Evolutionary conservation across 2,329 filamentous ascomycete species (phyloP).

Genomic region (Geosmithia flava): DNA sequence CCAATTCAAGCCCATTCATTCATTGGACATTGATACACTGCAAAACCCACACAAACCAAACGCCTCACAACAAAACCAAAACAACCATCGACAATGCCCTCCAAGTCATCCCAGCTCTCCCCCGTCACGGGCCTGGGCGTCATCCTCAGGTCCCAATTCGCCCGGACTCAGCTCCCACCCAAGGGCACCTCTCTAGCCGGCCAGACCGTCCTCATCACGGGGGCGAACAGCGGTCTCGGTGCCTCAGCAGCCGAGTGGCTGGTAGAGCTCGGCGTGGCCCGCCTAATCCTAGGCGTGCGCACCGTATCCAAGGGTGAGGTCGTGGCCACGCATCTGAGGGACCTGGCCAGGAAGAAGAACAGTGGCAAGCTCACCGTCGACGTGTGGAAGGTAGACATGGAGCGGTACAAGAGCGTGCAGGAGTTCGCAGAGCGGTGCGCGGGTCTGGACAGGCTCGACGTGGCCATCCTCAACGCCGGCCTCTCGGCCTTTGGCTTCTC

Average conservation of each 20-base stretch:
- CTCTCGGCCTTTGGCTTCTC: conserved; percentile 11
- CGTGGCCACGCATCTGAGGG: neutral
- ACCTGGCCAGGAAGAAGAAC: neutral
- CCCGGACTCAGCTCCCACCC: conserved; percentile 9
- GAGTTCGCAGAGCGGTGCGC: conserved; percentile 7
- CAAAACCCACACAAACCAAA: no score
- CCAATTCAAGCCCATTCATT: no score
- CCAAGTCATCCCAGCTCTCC: neutral
- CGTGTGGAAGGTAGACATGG: conserved; percentile 12
- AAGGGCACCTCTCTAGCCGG: conserved; percentile 13
- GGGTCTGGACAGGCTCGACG: conserved; percentile 24
- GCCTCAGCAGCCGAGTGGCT: neutral
- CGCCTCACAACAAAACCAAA: no score
- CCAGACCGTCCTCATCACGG: conserved; percentile 13
- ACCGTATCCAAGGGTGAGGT: conserved; percentile 5
- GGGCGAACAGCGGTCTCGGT: neutral
- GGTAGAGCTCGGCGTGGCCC: conserved; percentile 5
- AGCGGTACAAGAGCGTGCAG: conserved; percentile 11
- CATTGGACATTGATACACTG: no score
- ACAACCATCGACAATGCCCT: neutral
- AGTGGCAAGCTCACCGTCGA: conserved; percentile 10
- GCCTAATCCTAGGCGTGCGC: conserved; percentile 8
- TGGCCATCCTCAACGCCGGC: conserved; percentile 33
- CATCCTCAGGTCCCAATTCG: conserved; percentile 11
- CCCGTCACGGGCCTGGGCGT: conserved; percentile 6